Evolutionary conservation across 352 stramenopile species (phyloP), one percentile per base, ranked within the genome.

Genomic region (Pythium chondricola): DNA sequence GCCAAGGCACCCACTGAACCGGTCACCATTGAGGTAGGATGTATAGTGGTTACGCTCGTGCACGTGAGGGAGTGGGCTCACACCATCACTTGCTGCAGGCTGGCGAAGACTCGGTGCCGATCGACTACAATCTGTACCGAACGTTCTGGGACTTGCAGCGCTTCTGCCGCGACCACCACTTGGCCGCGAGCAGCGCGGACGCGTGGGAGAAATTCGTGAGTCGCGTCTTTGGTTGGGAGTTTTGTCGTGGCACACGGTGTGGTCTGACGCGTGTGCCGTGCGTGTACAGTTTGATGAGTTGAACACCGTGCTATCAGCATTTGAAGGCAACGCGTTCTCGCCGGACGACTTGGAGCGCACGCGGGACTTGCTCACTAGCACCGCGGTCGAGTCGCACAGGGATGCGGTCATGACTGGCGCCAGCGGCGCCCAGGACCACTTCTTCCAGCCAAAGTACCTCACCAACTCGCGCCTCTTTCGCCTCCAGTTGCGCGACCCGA

Each of bases 381-480:
- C 37, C 2, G 13, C 6, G 7, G 29, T n/a, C 37, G 37, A 13
- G 6, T 20, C 10, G 8, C 41, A 56, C 9, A 51, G 37, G 9
- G 48, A 61, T 16, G 47, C 47, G 9, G 52, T 55, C 26, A 37
- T 41, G 27, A n/a, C 25, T 5, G 39, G 24, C 2, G 43, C 61
- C 11, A 51, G n/a, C 6, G 41, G 37, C 29, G 49, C 52, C 4
- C 73, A 86, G 16, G 80, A 89, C 26, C 77, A 88, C 37, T 97
- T 94, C 53, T 96, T 96, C 48, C 83, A 93, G 65, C 83, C 85
- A 32, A 97, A 97, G 63, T 97, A 97, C 63, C 60, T 97, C 25
- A 96, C 86, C 18, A 97, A 92, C 58, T 95, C 84, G 49, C 80
- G 88, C 10, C 73, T 97, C 1, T 93, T 97, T 40, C 77, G 83